Conservation (phyloP, 2,329 filamentous ascomycete genomes). For the Sphaerulina populicola region DNA sequence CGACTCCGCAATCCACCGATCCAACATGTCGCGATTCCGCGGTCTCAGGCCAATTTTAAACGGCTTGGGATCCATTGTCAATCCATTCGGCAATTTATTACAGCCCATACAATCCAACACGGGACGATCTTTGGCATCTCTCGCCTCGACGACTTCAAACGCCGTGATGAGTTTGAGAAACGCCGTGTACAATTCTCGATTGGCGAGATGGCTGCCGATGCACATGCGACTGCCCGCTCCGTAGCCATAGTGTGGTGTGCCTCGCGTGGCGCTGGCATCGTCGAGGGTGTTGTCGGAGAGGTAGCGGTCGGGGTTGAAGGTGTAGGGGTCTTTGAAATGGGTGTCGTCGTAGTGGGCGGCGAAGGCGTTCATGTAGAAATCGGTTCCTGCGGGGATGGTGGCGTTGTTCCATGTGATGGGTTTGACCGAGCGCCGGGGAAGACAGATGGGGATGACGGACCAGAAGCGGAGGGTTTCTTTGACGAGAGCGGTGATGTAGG, state of each 20-base stretch:
- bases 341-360: conserved; percentile 63
- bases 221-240: conserved; percentile 40
- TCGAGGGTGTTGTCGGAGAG: conserved; percentile 45
- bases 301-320: conserved; percentile 64
- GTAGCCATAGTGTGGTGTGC: conserved; percentile 44
- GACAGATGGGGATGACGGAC: conserved; percentile 69
- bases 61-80: conserved; percentile 45
- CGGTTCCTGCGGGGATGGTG: conserved; percentile 64
- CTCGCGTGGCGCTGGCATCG: conserved; percentile 32
- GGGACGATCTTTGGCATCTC: conserved; percentile 35
- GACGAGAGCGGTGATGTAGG: conserved; percentile 67
- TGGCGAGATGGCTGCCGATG: conserved; percentile 35
- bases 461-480: conserved; percentile 73
- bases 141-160: conserved; percentile 40
- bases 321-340: conserved; percentile 56
- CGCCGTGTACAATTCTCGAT: conserved; percentile 39
- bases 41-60: conserved; percentile 44
- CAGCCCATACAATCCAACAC: conserved; percentile 41
- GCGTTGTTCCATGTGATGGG: conserved; percentile 61
- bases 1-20: conserved; percentile 42
- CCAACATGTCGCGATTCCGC: conserved; percentile 36
- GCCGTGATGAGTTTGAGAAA: conserved; percentile 43
- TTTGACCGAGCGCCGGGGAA: conserved; percentile 64
- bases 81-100: conserved; percentile 41
- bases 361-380: conserved; percentile 73